Evolutionary conservation across 1,139 yeast species (phyloP).

Genomic region (Diutina siamensis): DNA sequence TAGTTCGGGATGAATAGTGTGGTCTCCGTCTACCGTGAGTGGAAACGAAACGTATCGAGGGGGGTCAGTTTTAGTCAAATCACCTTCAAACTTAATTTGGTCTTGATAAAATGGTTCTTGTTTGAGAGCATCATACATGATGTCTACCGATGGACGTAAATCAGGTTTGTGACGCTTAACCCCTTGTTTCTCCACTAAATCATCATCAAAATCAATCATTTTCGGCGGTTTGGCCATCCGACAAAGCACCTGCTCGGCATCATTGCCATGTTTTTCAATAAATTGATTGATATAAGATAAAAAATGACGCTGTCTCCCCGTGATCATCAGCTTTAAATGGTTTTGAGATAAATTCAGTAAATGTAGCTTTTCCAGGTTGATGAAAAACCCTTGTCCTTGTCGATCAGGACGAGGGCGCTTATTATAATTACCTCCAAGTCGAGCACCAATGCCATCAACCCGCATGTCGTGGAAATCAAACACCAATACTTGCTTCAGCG

Average conservation of each 20-base stretch:
- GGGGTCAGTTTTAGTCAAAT: conserved; percentile 14
- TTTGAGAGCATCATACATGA: conserved; percentile 38
- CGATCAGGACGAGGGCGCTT: conserved; percentile 6
- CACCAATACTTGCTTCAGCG: conserved; percentile 43
- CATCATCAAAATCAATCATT: conserved; percentile 14
- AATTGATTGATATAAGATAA: conserved; percentile 30
- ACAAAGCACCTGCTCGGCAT: conserved; percentile 29
- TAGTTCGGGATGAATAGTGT: conserved; percentile 29
- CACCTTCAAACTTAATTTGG: conserved; percentile 40
- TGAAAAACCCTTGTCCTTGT: conserved; percentile 14
- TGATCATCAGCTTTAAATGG: conserved; percentile 46
- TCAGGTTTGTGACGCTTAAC: conserved; percentile 10
- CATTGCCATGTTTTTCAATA: conserved; percentile 16
- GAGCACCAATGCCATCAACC: conserved; percentile 26
- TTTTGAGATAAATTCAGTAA: conserved; percentile 17
- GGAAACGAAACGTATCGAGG: conserved; percentile 13
- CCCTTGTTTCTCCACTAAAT: conserved; percentile 26
- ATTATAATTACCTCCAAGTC: conserved; percentile 7
- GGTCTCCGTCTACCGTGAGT: conserved; percentile 18
- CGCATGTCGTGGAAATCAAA: conserved; percentile 73
- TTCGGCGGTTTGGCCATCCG: conserved; percentile 13
- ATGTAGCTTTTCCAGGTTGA: conserved; percentile 15
- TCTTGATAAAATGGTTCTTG: conserved; percentile 36
- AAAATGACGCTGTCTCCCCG: conserved; percentile 47
- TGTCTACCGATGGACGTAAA: conserved; percentile 15